phyloP scores from a whole-genome alignment of 345 rosid species.

The Barbarea vulgaris region DNA sequence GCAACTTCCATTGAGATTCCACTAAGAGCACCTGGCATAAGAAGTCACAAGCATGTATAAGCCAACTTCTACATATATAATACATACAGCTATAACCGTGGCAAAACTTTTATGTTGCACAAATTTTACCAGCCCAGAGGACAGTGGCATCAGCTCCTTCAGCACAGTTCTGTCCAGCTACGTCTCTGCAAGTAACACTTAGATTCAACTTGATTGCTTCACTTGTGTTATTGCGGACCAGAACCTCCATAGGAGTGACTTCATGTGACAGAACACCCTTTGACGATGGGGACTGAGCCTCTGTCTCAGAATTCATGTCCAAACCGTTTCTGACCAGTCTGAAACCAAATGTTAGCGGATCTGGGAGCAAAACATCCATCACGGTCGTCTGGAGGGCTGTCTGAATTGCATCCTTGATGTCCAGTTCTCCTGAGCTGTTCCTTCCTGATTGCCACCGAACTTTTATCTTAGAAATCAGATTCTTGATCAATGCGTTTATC shows the following conservation, averaged over 20 bases:
- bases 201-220: constrained; percentile 82
- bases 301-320: constrained; percentile 38
- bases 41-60: constrained; percentile 1
- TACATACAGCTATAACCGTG: neutral
- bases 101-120: neutral
- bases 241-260: constrained; percentile 88
- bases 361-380: constrained; percentile 95
- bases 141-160: constrained; percentile 91
- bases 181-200: constrained; percentile 84
- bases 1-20: constrained; percentile 80
- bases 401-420: constrained; percentile 86
- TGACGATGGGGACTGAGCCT: constrained; percentile 35
- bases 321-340: constrained; percentile 56
- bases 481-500: constrained; percentile 79
- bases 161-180: constrained; percentile 89
- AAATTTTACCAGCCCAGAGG: constrained; percentile 77
- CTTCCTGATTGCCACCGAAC: constrained; percentile 96
- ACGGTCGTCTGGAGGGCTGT: constrained; percentile 88
- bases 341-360: constrained; percentile 94
- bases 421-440: constrained; percentile 92
- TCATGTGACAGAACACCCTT: constrained; percentile 73
- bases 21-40: constrained; percentile 62
- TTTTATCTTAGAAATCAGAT: constrained; percentile 85
- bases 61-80: neutral
- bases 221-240: constrained; percentile 86